A percentile compares a stretch with the other conserved stretches of the same genome.
Evolutionary conservation across 371 early-diverging fungal genomes (phyloP).

Genomic region (Cokeromyces recurvatus): DNA sequence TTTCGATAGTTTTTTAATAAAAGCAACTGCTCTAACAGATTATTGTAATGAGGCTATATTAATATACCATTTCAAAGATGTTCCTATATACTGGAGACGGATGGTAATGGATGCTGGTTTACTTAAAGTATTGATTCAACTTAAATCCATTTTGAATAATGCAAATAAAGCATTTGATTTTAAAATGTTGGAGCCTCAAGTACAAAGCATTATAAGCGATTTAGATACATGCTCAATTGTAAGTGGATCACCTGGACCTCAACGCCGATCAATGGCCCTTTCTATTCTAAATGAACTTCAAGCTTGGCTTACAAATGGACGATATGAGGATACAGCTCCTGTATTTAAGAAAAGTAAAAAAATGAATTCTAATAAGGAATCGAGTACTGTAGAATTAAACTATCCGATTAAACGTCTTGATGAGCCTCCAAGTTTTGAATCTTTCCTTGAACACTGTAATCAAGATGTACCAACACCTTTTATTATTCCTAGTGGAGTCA

Average conservation of each 20-base stretch:
- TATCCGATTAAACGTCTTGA: constrained; percentile 15
- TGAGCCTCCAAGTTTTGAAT: constrained; percentile 17
- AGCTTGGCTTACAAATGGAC: constrained; percentile 6
- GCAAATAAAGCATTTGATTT: neutral
- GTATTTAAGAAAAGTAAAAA: neutral
- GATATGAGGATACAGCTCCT: neutral
- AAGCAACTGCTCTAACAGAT: constrained; percentile 23
- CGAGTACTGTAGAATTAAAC: neutral
- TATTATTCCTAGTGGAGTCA: constrained; percentile 42
- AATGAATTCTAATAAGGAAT: too few relatives aligned
- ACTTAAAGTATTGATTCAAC: constrained; percentile 30
- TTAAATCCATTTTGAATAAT: neutral
- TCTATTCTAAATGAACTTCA: constrained; percentile 31
- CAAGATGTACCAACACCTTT: constrained; percentile 33
- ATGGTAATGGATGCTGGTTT: constrained; percentile 53
- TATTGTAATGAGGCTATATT: constrained; percentile 38
- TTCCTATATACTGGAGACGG: constrained; percentile 53
- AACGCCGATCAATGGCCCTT: constrained; percentile 29
- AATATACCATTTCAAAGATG: constrained; percentile 43
- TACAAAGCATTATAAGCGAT: constrained; percentile 30
- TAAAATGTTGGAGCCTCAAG: constrained; percentile 2
- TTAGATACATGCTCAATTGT: constrained; percentile 51
- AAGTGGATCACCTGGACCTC: constrained; percentile 48
- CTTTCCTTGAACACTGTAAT: constrained; percentile 16
- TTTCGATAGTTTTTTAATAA: neutral